Conservation (phyloP, 345 rosid genomes). For the sweet orange (Citrus sinensis) region DVS_A1.0 CM039164.1:28712501-28713000, state of each 20-base stretch:
- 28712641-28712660: not conserved
- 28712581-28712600: not conserved
- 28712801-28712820: constrained; percentile 99
- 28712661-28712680: constrained; percentile 1
- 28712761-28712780: constrained; percentile 94
- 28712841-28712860: constrained; percentile 97
- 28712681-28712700: constrained; percentile 81
- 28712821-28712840: constrained; percentile 98
- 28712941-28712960: not conserved
- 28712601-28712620: not conserved
- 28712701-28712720: constrained; percentile 97
- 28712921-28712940: not conserved
- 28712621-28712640: not conserved
- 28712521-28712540: constrained; percentile 31
- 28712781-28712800: constrained; percentile 96
- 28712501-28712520: constrained; percentile 99
- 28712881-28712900: constrained; percentile 8
- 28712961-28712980: not conserved
- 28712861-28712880: constrained; percentile 93
- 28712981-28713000: no score
- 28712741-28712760: constrained; percentile 97
- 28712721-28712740: constrained; percentile 98
- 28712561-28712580: not conserved
- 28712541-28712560: constrained; percentile 10
- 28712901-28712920: not conserved